Evolutionary conservation across 164 flowering plant genomes (phyloP), one percentile per base, ranked within the genome.

Genomic region (Aristolochia contorta): DNA sequence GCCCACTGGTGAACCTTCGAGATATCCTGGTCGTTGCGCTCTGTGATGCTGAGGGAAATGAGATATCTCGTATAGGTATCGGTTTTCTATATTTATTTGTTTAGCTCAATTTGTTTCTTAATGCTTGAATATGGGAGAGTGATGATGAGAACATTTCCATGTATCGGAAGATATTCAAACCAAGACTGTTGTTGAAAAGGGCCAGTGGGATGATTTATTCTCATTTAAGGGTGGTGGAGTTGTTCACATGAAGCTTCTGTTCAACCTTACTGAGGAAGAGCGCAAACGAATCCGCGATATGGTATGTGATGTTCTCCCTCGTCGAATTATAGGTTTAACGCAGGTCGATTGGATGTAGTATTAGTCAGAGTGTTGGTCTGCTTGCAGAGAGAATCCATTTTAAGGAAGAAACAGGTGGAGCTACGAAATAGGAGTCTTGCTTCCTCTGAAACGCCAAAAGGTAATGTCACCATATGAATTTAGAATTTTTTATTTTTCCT

Each of bases 211-310:
- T 70, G 88, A 87, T 30, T 15, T 72, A 16, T 80, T 89, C 66
- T 66, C 74, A n/a, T 73, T 89, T 18, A 71, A 84, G 70, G 93
- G 82, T 46, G 90, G 93, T 19, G 91, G 91, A 16, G 65, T 70
- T 16, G 79, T 92, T 57, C 91, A 77, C 60, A 64, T 92, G 88
- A 83, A 79, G 70, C 65, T 89, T 69, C 84, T 83, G 66, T 84
- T 92, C 60, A 62, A 74, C 56, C 93, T 92, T 47, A 85, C 64
- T 69, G 86, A 84, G 46, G 91, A 82, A 21, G 98, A 92, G 52
- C 85, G 79, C 12, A 60, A 69, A 56, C 71, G 78, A 33, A 81
- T 92, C 46, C 86, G 80, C 22, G 53, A 56, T 47, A 73, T 86
- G 90, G 98, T 87, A 78, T 27, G n/a, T 61, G 18, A 45, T 30